phyloP scores from a whole-genome alignment of 148 eudicot species.

The Cornus florida region DNA sequence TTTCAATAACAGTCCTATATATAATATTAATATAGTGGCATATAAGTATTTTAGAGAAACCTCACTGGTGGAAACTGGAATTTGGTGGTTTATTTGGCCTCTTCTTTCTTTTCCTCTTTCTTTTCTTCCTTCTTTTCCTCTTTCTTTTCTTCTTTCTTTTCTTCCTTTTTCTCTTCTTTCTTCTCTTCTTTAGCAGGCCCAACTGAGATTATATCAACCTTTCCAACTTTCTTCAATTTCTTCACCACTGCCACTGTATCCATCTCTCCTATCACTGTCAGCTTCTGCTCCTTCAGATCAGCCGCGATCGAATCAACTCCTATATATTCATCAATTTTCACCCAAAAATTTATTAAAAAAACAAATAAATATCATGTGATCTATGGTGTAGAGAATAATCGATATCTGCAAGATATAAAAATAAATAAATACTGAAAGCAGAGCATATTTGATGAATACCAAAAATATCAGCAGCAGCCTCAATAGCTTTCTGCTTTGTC shows the following conservation, averaged over 20 bases:
- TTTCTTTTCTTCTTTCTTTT: neutral
- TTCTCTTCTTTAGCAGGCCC: neutral
- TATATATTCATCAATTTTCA: neutral
- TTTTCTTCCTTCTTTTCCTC: neutral
- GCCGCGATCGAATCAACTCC: neutral
- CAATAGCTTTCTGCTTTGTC: slow-evolving; percentile 77
- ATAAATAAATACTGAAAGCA: neutral
- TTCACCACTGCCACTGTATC: neutral
- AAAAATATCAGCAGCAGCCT: slow-evolving; percentile 75
- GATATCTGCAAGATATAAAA: no score
- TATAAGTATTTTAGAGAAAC: neutral
- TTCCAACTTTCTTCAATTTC: neutral
- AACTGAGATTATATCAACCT: neutral
- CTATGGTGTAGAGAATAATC: neutral
- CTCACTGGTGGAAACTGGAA: neutral
- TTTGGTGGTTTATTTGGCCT: neutral
- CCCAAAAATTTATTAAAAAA: no score
- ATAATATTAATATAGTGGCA: no score
- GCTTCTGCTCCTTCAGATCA: neutral
- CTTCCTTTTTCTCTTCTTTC: neutral
- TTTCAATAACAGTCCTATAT: neutral
- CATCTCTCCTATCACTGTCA: slow-evolving; percentile 1
- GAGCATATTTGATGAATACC: slow-evolving; percentile 30
- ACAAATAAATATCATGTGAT: no score
- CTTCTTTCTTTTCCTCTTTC: neutral